Percentiles rank a stretch among this genome's conserved stretches.
Conservation (phyloP, 306 rosid species). For the Malus asiatica region DNA sequence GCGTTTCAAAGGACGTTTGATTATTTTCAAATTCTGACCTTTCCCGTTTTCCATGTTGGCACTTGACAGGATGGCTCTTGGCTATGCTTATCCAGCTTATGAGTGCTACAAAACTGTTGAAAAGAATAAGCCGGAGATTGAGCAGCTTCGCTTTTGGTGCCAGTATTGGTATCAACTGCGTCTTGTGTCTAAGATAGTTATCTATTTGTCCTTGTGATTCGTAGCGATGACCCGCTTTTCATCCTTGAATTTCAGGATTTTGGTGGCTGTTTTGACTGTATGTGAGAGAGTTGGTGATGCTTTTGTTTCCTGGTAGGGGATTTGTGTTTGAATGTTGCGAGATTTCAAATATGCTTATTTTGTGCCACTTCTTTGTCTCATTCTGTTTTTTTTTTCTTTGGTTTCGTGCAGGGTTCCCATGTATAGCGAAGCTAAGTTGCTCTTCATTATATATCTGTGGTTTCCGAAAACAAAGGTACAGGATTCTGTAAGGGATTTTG, state of each 20-base stretch:
- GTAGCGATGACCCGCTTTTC: neutral
- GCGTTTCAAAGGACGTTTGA: neutral
- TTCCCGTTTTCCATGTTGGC: conserved; percentile 16
- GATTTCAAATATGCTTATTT: conserved; percentile 2
- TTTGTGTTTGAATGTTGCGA: conserved; percentile 20
- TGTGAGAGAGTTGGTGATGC: conserved; percentile 72
- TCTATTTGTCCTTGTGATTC: neutral
- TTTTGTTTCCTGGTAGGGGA: conserved; percentile 70
- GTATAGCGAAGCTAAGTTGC: conserved; percentile 93
- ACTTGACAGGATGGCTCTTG: conserved; percentile 72
- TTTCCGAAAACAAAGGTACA: conserved; percentile 81
- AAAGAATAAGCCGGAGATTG: conserved; percentile 70
- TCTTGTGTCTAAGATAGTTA: neutral
- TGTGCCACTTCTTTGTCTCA: neutral
- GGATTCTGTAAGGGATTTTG: neutral
- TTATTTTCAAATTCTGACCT: conserved; percentile 1
- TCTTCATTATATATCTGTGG: conserved; percentile 84
- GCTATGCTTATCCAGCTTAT: conserved; percentile 91
- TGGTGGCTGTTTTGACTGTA: conserved; percentile 85
- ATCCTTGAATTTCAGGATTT: conserved; percentile 53
- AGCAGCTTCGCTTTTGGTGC: conserved; percentile 89
- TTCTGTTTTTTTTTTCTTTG: neutral
- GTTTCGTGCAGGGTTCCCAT: conserved; percentile 76
- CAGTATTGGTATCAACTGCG: conserved; percentile 60
- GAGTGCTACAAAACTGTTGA: conserved; percentile 89